phyloP scores from a whole-genome alignment of 1,139 yeast species.

The Debaryomycetaceae sp. region DNA sequence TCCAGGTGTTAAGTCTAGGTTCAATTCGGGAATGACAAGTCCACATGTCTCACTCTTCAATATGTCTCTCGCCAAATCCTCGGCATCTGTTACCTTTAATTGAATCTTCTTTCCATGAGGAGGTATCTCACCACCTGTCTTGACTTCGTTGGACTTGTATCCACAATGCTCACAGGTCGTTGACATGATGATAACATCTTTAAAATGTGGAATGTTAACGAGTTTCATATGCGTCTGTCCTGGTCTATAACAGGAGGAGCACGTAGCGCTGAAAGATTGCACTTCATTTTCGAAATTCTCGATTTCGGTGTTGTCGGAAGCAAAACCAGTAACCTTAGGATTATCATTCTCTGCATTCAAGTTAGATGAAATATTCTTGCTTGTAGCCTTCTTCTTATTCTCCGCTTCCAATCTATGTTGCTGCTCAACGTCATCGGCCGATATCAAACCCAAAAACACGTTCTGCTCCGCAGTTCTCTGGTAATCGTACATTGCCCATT shows the following conservation, averaged over 20 bases:
- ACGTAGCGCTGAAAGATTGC: conserved; percentile 87
- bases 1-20: conserved; percentile 90
- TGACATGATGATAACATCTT: conserved; percentile 95
- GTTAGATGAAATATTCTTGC: conserved; percentile 24
- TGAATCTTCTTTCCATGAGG: conserved; percentile 74
- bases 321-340: conserved; percentile 53
- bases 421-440: conserved; percentile 70
- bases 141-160: conserved; percentile 94
- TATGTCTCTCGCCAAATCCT: conserved; percentile 91
- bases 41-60: conserved; percentile 94
- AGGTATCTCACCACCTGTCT: conserved; percentile 97
- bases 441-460: conserved; percentile 78
- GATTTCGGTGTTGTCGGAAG: conserved; percentile 71
- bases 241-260: conserved; percentile 80
- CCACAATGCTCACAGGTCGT: conserved; percentile 93
- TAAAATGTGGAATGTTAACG: conserved; percentile 95
- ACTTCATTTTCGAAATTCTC: conserved; percentile 86
- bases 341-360: conserved; percentile 21
- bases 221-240: conserved; percentile 96
- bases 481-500: conserved; percentile 87
- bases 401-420: conserved; percentile 42
- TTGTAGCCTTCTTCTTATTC: conserved; percentile 37
- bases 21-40: conserved; percentile 78
- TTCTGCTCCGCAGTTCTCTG: conserved; percentile 86
- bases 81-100: conserved; percentile 80